These are phyloP conservation scores for Thermomyces lanuginosus DNA, from an alignment of 2,329 filamentous ascomycete genomes.

Conservation along the genomic window DNA sequence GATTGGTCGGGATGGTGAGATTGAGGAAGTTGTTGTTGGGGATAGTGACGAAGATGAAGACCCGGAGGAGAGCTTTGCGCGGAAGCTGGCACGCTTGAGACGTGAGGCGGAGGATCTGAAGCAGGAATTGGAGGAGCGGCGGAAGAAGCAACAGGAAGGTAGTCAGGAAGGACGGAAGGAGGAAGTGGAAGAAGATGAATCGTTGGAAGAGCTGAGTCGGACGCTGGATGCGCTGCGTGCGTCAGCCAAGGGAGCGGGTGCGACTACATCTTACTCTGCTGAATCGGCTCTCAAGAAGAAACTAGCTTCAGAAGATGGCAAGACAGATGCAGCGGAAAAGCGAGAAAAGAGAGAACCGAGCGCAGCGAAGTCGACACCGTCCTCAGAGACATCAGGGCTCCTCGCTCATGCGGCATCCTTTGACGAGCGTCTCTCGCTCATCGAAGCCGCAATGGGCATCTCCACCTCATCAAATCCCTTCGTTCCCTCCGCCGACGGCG, in stretches of 20 bases:
- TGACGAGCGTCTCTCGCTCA: slow-evolving; percentile 57
- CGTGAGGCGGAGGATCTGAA: slow-evolving; percentile 66
- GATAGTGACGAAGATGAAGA: slow-evolving; percentile 61
- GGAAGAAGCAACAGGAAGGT: slow-evolving; percentile 35
- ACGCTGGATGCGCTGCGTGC: slow-evolving; percentile 49
- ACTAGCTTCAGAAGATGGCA: slow-evolving; percentile 10
- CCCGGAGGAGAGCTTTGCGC: slow-evolving; percentile 48
- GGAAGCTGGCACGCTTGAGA: slow-evolving; percentile 65
- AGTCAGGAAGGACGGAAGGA: slow-evolving; percentile 31
- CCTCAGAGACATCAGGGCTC: slow-evolving; percentile 30
- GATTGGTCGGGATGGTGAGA: slow-evolving; percentile 27
- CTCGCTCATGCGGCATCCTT: slow-evolving; percentile 75
- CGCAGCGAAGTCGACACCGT: slow-evolving; percentile 4
- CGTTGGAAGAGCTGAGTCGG: slow-evolving; percentile 52
- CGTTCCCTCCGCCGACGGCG: slow-evolving; percentile 31
- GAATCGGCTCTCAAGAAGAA: slow-evolving; percentile 22
- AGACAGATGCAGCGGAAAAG: slow-evolving; percentile 3
- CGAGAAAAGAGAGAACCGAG: slow-evolving; percentile 4
- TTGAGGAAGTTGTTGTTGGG: slow-evolving; percentile 53
- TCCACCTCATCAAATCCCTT: slow-evolving; percentile 49
- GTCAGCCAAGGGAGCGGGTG: slow-evolving; percentile 16
- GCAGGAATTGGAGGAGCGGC: slow-evolving; percentile 28
- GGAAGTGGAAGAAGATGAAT: slow-evolving; percentile 33
- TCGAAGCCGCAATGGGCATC: slow-evolving; percentile 71
- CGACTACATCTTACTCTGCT: too few relatives aligned